These are phyloP conservation scores for Suhomyces vadensis DNA, from an alignment of 805 yeast species.

Conservation along the genomic window DNA sequence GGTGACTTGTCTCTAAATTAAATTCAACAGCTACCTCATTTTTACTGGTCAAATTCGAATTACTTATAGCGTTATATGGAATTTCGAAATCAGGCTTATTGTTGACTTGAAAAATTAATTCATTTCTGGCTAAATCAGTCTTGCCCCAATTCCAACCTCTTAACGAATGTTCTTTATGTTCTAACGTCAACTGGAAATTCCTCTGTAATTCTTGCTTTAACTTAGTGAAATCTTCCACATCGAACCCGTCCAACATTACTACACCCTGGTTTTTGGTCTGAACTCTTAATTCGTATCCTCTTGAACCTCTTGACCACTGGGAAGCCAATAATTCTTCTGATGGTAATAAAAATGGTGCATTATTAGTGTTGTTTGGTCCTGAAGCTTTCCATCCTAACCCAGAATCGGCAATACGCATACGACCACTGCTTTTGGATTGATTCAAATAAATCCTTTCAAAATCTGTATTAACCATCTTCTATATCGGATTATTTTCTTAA, in stretches of 20 bases:
- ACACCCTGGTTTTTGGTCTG: slow-evolving; percentile 89
- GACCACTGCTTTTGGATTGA: slow-evolving; percentile 80
- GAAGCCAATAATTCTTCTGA: slow-evolving; percentile 77
- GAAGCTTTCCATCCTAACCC: slow-evolving; percentile 96
- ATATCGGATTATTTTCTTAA: neutral
- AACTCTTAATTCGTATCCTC: slow-evolving; percentile 86
- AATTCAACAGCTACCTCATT: slow-evolving; percentile 92
- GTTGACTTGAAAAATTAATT: slow-evolving; percentile 79
- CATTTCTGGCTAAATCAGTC: slow-evolving; percentile 88
- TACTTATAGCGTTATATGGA: slow-evolving; percentile 77
- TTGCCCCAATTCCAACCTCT: slow-evolving; percentile 99
- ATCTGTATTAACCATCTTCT: slow-evolving; percentile 56
- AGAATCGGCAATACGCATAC: slow-evolving; percentile 92
- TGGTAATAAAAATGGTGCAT: slow-evolving; percentile 85
- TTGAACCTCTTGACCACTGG: slow-evolving; percentile 90
- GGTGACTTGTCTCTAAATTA: slow-evolving; percentile 56
- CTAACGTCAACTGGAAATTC: slow-evolving; percentile 70
- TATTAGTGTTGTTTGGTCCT: slow-evolving; percentile 40
- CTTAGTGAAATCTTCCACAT: slow-evolving; percentile 74
- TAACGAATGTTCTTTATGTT: slow-evolving; percentile 84
- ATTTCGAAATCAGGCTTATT: slow-evolving; percentile 90
- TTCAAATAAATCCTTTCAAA: slow-evolving; percentile 89
- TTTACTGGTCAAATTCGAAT: slow-evolving; percentile 87
- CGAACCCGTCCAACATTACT: slow-evolving; percentile 89
- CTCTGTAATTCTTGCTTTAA: slow-evolving; percentile 82